phyloP scores from a whole-genome alignment of 2,329 filamentous ascomycete genomes.

The Aspergillus persii region DNA sequence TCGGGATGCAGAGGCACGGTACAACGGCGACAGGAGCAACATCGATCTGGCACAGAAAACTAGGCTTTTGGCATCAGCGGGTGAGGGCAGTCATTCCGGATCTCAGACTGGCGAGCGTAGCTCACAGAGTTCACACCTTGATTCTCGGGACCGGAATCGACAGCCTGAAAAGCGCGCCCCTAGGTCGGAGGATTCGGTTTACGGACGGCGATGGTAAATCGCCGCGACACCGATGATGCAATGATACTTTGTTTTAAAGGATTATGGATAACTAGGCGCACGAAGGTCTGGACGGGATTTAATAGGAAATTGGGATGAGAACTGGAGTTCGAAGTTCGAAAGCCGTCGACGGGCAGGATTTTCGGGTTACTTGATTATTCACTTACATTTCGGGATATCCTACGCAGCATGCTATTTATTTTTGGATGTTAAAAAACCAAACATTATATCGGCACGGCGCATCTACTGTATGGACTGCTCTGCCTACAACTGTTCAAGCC shows the following conservation, averaged over 20 bases:
- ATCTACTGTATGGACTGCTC: no score
- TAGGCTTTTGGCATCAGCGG: constrained; percentile 27
- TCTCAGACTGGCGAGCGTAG: constrained; percentile 3
- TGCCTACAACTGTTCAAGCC: no score
- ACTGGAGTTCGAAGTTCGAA: neutral
- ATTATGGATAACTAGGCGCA: neutral
- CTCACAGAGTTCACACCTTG: constrained; percentile 3
- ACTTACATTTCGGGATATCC: neutral
- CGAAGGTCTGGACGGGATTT: neutral
- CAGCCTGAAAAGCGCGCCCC: constrained; percentile 9
- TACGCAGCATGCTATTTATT: neutral
- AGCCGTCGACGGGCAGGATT: neutral
- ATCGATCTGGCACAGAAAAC: constrained; percentile 35
- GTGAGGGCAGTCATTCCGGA: constrained; percentile 18
- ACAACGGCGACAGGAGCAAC: constrained; percentile 40
- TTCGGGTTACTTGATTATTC: neutral
- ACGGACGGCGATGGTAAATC: constrained; percentile 27
- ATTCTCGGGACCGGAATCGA: constrained; percentile 12
- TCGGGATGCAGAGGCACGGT: constrained; percentile 59
- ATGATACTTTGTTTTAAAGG: neutral
- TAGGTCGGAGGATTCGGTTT: constrained; percentile 25
- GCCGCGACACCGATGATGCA: neutral
- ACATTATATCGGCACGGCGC: no score
- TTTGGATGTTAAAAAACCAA: neutral
- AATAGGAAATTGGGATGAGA: neutral